phyloP scores from a whole-genome alignment of 805 yeast species.

The Kuraishia borneana region DNA sequence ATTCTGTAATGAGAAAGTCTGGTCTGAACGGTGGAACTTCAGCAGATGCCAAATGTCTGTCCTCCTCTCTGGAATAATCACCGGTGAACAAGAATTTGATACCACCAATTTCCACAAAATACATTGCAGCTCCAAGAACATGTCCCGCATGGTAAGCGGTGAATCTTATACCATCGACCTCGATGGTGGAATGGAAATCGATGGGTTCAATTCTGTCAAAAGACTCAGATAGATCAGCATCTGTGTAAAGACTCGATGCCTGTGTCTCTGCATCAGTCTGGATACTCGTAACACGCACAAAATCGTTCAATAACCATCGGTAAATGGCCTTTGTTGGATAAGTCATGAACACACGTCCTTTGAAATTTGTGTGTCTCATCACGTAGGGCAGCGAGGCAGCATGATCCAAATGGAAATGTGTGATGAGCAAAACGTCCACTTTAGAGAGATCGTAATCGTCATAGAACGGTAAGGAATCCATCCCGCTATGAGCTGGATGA shows the following conservation, averaged over 20 bases:
- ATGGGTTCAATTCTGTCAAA: conserved; percentile 88
- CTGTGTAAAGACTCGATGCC: conserved; percentile 59
- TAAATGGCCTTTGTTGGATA: conserved; percentile 98
- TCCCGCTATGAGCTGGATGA: conserved; percentile 89
- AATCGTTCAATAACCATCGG: conserved; percentile 90
- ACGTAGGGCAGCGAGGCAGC: conserved; percentile 97
- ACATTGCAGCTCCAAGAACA: conserved; percentile 98
- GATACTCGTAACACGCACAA: conserved; percentile 75
- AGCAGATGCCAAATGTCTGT: conserved; percentile 89
- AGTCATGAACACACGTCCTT: conserved; percentile 96
- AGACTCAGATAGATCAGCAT: conserved; percentile 79
- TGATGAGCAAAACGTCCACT: conserved; percentile 76
- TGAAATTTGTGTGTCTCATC: conserved; percentile 91
- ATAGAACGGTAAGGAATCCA: conserved; percentile 86
- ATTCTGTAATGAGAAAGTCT: conserved; percentile 84
- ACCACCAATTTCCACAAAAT: conserved; percentile 89
- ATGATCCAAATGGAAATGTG: conserved; percentile 96
- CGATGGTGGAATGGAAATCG: conserved; percentile 92
- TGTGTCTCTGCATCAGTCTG: conserved; percentile 34
- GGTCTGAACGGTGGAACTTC: conserved; percentile 86
- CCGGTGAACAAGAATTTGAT: conserved; percentile 86
- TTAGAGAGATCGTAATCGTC: conserved; percentile 88
- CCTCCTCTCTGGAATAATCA: conserved; percentile 92
- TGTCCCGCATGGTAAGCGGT: conserved; percentile 99
- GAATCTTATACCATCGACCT: conserved; percentile 87